These are phyloP conservation scores for Kodamaea fukazawae DNA, from an alignment of 805 yeast species.

Conservation along the genomic window DNA sequence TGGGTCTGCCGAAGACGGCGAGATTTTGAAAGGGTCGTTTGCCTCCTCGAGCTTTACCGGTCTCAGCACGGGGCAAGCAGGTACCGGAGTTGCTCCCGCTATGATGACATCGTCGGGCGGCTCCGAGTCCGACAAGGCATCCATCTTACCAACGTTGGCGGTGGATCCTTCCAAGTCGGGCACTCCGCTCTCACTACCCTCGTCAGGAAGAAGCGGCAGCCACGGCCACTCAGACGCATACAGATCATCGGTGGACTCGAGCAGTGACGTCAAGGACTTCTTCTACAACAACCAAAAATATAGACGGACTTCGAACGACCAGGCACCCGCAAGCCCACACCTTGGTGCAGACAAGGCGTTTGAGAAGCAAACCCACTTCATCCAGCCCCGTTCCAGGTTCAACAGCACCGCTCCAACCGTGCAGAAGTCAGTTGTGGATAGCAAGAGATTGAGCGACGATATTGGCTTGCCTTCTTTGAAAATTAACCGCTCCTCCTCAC, in stretches of 20 bases:
- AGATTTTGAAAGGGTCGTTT: constrained; percentile 8
- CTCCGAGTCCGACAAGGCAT: constrained; percentile 4
- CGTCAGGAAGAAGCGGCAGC: constrained; percentile 12
- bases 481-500: constrained; percentile 26
- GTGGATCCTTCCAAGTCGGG: constrained; percentile 30
- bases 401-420: constrained; percentile 17
- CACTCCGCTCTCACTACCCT: constrained; percentile 15
- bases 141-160: constrained; percentile 37
- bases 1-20: constrained; percentile 10
- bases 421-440: constrained; percentile 35
- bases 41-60: constrained; percentile 5
- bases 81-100: background rate
- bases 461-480: constrained; percentile 36
- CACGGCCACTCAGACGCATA: constrained; percentile 6
- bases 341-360: constrained; percentile 18
- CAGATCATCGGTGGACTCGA: constrained; percentile 25
- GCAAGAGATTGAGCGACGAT: constrained; percentile 29
- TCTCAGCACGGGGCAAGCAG: background rate
- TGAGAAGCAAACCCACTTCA: constrained; percentile 32
- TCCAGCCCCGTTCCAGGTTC: constrained; percentile 47
- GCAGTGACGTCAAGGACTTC: constrained; percentile 53
- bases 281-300: constrained; percentile 32
- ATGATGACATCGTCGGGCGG: background rate
- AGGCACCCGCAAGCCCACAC: background rate
- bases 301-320: constrained; percentile 8